These are phyloP conservation scores for Hysterangium stoloniferum DNA, from an alignment of 768 basidiomycete genomes.

Conservation along the genomic window DNA sequence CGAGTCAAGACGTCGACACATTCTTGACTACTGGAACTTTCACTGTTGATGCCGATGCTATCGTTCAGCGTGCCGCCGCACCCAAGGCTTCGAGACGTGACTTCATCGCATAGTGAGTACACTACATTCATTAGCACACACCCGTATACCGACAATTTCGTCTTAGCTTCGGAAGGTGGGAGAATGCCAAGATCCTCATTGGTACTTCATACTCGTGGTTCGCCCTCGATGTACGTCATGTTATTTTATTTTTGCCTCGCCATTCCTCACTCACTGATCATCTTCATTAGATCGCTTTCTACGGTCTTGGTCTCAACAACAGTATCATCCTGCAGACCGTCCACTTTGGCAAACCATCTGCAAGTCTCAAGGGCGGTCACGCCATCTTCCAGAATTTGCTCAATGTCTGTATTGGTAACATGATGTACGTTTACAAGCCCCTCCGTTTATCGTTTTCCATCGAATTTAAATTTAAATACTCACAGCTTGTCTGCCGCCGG, in stretches of 20 bases:
- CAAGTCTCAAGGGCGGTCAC: conserved; percentile 21
- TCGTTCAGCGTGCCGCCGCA: conserved; percentile 51
- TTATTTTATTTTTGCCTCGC: not conserved
- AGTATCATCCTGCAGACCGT: conserved; percentile 68
- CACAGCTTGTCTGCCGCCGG: conserved; percentile 69
- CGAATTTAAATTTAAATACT: not conserved
- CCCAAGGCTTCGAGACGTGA: conserved; percentile 65
- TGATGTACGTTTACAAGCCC: not conserved
- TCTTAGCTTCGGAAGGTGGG: conserved; percentile 52
- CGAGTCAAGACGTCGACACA: conserved; percentile 61
- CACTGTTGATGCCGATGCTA: conserved; percentile 45
- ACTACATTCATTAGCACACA: conserved; percentile 1
- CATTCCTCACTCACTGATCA: not conserved
- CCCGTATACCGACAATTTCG: conserved; percentile 12
- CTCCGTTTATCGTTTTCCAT: not conserved
- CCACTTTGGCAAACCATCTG: conserved; percentile 46
- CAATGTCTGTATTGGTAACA: conserved; percentile 66
- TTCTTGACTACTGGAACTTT: conserved; percentile 47
- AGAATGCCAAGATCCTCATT: conserved; percentile 73
- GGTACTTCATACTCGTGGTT: conserved; percentile 85
- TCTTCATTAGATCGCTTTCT: conserved; percentile 63
- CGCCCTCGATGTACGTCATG: conserved; percentile 60
- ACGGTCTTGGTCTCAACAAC: conserved; percentile 82
- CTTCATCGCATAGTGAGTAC: conserved; percentile 41
- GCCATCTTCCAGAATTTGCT: conserved; percentile 49